A percentile compares a stretch with the other conserved stretches of the same genome.
Evolutionary conservation across 805 yeast genomes (phyloP).

Genomic region (Blastobotrys peoriensis): DNA sequence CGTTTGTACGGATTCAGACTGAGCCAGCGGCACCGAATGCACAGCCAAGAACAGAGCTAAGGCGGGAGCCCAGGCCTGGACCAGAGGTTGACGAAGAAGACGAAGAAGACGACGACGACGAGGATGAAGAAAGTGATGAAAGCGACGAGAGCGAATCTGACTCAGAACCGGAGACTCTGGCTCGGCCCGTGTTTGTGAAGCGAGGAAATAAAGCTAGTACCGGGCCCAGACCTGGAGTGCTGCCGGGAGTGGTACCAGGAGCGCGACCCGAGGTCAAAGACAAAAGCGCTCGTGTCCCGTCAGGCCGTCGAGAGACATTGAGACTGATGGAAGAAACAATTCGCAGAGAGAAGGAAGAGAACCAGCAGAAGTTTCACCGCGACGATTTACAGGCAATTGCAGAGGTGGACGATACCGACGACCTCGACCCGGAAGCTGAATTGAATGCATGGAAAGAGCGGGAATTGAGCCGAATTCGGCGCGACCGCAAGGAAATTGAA

Average conservation of each 20-base stretch:
- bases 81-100: constrained; percentile 30
- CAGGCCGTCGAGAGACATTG: constrained; percentile 22
- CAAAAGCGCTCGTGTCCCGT: no score
- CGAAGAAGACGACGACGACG: constrained; percentile 15
- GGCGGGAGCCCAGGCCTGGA: no score
- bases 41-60: constrained; percentile 1
- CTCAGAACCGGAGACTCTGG: constrained; percentile 7
- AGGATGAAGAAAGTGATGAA: neutral
- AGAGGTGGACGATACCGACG: constrained; percentile 55
- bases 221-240: neutral
- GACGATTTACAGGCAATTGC: constrained; percentile 20
- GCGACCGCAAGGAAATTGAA: constrained; percentile 34
- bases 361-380: constrained; percentile 19
- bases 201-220: neutral
- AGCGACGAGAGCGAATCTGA: constrained; percentile 14
- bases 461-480: constrained; percentile 33
- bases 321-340: constrained; percentile 25
- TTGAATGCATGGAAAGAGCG: constrained; percentile 37
- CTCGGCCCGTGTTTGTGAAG: constrained; percentile 5
- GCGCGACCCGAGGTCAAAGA: neutral
- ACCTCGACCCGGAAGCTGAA: constrained; percentile 46
- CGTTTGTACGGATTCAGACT: no score
- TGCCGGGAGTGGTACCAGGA: neutral
- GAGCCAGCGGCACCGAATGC: constrained; percentile 14
- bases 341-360: constrained; percentile 23